Conservation (phyloP, 2,329 filamentous ascomycete genomes). For the Chaetomium sp. region DNA sequence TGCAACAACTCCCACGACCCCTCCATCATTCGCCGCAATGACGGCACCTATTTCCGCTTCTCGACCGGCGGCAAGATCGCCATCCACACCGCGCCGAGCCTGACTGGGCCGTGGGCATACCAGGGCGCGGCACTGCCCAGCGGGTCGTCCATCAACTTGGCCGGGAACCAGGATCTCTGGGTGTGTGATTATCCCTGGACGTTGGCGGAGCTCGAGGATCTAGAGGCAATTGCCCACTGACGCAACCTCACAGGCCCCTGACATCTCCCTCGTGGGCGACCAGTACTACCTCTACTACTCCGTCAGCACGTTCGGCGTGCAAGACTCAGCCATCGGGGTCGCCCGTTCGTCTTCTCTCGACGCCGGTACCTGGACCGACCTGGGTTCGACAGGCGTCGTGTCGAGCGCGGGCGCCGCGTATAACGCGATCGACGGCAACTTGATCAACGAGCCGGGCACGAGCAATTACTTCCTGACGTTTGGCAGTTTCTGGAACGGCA, state of each 20-base stretch:
- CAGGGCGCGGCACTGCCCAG: constrained; percentile 34
- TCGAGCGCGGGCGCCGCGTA: constrained; percentile 34
- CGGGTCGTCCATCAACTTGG: constrained; percentile 34
- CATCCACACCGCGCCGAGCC: constrained; percentile 27
- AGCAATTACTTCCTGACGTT: constrained; percentile 42
- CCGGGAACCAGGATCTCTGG: constrained; percentile 38
- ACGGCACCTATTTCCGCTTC: constrained; percentile 36
- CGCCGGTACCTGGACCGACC: constrained; percentile 46
- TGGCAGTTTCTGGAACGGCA: constrained; percentile 56
- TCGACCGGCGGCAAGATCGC: constrained; percentile 33
- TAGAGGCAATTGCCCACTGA: not conserved
- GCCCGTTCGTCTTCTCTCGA: constrained; percentile 31
- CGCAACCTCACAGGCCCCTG: constrained; percentile 47
- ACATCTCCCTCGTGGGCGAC: constrained; percentile 50
- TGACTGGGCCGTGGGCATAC: constrained; percentile 37
- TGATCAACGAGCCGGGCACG: constrained; percentile 28
- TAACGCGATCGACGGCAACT: constrained; percentile 49
- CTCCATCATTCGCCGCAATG: constrained; percentile 31
- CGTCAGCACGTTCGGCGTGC: constrained; percentile 55
- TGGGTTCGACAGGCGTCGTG: constrained; percentile 41
- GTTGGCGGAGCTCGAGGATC: not conserved
- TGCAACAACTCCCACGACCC: constrained; percentile 34
- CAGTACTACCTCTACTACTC: constrained; percentile 63
- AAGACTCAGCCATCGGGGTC: constrained; percentile 55
- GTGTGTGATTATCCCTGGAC: constrained; percentile 23